Percentiles rank a stretch among this genome's conserved stretches.
phyloP scores from a whole-genome alignment of 208 protist species.

The Leishmania lainsoni region DNA sequence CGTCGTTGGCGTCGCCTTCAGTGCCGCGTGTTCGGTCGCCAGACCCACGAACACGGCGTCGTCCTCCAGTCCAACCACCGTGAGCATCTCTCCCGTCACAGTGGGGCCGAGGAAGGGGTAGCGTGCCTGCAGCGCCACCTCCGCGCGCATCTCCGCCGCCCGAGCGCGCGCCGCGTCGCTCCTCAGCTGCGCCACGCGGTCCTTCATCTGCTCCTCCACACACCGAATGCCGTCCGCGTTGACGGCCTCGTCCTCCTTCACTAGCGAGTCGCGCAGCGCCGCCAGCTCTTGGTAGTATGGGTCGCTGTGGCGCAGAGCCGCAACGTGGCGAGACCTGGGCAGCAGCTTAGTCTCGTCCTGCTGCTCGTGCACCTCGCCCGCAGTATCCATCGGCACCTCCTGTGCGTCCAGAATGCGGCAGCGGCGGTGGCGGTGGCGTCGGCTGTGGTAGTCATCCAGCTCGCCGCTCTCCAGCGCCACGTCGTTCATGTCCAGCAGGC shows the following conservation, averaged over 20 bases:
- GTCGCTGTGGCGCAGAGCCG: conserved; percentile 29
- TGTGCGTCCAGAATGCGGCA: conserved; percentile 17
- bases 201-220: no score
- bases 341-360: conserved; percentile 25
- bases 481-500: conserved; percentile 39
- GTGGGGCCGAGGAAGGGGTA: no score
- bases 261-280: conserved; percentile 35
- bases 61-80: not conserved
- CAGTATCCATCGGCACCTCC: conserved; percentile 20
- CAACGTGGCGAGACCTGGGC: conserved; percentile 19
- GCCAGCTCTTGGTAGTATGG: conserved; percentile 59
- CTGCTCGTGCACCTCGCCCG: conserved; percentile 30
- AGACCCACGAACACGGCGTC: conserved; percentile 4
- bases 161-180: no score
- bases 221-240: conserved; percentile 42
- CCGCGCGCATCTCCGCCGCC: no score
- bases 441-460: conserved; percentile 28
- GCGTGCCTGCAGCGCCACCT: no score
- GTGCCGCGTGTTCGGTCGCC: not conserved
- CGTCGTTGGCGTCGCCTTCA: not conserved
- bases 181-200: no score
- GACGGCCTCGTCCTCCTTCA: conserved; percentile 34
- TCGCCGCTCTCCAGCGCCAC: conserved; percentile 35
- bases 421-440: conserved; percentile 31
- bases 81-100: not conserved